phyloP scores from a whole-genome alignment of 2,329 filamentous ascomycete species.

The Mariannaea sp. region DNA sequence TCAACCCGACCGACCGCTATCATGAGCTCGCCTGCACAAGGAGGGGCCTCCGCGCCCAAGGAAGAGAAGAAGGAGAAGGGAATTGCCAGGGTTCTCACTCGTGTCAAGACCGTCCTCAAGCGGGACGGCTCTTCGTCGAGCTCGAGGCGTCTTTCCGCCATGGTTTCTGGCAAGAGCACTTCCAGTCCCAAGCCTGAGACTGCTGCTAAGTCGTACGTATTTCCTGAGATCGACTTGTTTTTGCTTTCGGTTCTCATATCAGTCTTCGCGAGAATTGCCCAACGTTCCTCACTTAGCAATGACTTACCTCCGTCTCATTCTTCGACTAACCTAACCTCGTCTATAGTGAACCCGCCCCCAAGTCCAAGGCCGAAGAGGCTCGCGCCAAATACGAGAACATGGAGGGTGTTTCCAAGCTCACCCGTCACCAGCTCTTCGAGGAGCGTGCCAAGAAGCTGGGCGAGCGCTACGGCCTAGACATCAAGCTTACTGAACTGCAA shows the following conservation, averaged over 20 bases:
- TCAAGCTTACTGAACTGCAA: slow-evolving; percentile 60
- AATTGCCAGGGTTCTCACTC: slow-evolving; percentile 53
- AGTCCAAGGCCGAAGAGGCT: slow-evolving; percentile 34
- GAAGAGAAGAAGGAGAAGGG: slow-evolving; percentile 53
- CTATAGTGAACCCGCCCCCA: slow-evolving; percentile 26
- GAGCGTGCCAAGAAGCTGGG: slow-evolving; percentile 62
- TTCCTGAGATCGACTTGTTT: no score
- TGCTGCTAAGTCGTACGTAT: slow-evolving; percentile 36
- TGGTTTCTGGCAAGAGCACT: slow-evolving; percentile 28
- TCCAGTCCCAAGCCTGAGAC: slow-evolving; percentile 31
- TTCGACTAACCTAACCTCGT: slow-evolving; percentile 19
- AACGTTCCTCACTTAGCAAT: background rate
- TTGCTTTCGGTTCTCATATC: background rate
- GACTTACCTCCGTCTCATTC: no score
- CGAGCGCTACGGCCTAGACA: slow-evolving; percentile 60
- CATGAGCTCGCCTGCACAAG: slow-evolving; percentile 52
- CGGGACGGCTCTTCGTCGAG: slow-evolving; percentile 43
- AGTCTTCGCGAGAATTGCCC: background rate
- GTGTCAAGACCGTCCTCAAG: slow-evolving; percentile 57
- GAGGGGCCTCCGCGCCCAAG: slow-evolving; percentile 42
- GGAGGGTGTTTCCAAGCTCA: slow-evolving; percentile 47
- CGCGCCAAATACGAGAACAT: slow-evolving; percentile 38
- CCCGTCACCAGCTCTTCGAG: slow-evolving; percentile 57
- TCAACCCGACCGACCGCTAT: slow-evolving; percentile 10
- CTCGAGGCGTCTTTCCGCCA: slow-evolving; percentile 36